Percentiles rank a stretch among this genome's conserved stretches.
Conservation (phyloP, 495 filamentous ascomycete species). For the Lepidopterella palustris region DNA sequence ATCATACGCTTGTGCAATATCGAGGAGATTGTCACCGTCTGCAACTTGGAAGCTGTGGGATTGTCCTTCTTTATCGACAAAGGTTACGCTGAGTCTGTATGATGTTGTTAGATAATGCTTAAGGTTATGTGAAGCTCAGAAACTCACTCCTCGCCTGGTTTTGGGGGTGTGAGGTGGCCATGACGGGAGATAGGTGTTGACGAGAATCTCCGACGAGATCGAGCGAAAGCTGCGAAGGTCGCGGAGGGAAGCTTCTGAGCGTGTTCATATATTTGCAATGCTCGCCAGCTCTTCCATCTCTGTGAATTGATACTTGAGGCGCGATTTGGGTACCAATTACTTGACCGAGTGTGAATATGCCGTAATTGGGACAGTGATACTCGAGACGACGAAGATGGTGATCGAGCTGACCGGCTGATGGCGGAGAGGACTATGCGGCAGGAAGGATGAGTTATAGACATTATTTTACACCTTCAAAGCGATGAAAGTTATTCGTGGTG, state of each 20-base stretch:
- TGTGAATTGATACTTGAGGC: neutral
- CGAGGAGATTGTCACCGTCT: slow-evolving; percentile 83
- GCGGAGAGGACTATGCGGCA: neutral
- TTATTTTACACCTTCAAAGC: no score
- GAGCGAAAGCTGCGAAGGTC: slow-evolving; percentile 3
- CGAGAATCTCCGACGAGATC: slow-evolving; percentile 55
- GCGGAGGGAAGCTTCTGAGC: neutral
- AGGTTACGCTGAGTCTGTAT: slow-evolving; percentile 75
- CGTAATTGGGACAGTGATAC: slow-evolving; percentile 2
- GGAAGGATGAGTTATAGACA: neutral
- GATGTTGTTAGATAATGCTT: neutral
- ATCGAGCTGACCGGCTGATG: neutral
- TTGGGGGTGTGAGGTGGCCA: slow-evolving; percentile 75
- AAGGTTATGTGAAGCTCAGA: neutral
- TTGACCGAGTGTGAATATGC: slow-evolving; percentile 1
- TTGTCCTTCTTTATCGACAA: slow-evolving; percentile 86
- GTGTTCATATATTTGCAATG: neutral
- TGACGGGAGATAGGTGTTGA: slow-evolving; percentile 55
- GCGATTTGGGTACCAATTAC: neutral
- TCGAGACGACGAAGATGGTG: neutral
- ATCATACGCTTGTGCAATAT: slow-evolving; percentile 91
- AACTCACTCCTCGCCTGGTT: slow-evolving; percentile 88
- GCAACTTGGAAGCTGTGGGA: slow-evolving; percentile 69
- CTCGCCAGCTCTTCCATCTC: neutral
- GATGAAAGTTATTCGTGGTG: no score